Base-by-base conservation (phyloP, 495 filamentous ascomycete genomes). In the Beverwykella pulmonaria region DNA sequence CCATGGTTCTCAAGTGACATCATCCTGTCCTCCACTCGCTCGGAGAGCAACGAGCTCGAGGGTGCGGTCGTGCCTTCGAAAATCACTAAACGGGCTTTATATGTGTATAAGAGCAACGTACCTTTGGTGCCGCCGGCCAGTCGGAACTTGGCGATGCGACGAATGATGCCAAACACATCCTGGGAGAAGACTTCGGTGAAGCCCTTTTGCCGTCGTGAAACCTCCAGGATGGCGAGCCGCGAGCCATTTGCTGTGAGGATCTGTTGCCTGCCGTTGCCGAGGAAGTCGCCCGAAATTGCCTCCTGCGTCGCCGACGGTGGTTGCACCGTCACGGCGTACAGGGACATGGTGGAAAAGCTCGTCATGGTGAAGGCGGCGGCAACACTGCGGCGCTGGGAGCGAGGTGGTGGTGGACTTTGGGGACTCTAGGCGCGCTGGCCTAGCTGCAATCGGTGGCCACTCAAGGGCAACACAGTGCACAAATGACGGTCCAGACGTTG, bases 291-390 rank as follows among this genome's bases (percentile, higher is more conserved):
- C 17, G 96, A 82, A 56, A 97, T 89, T 57, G 93, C 92, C 79
- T 96, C 90, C 17, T 88, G 92, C 68, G 96, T 83, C 36, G 92
- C 88, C 53, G 92, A 90, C 26, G 95, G 91, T 61, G 91, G 88
- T 77, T 96, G 90, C 72, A 99, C 87, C 22, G 95, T 97, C 76
- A 98, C 81, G 52, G 91, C 92, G 81, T 98, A 98, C 83, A 98
- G 88, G 76, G 96, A 96, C 92, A 97, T 95, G 73, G 91, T 92
- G 70, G 92, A 96, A 47, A 92, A 96, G 64, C 92, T 93, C 76
- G 94, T 92, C 94, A 99, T 99, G 79, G 70, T 90, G 84, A 78
- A 34, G 32, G 32, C 12, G 6, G 32, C 12, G 32, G 32, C 32
- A 34, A 5, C 6, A 6, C 32, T 34, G 12, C 32, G 6, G 32